Evolutionary conservation across 1,139 yeast species (phyloP), one percentile per base, ranked within the genome.

Genomic region (Taphrina communis): DNA sequence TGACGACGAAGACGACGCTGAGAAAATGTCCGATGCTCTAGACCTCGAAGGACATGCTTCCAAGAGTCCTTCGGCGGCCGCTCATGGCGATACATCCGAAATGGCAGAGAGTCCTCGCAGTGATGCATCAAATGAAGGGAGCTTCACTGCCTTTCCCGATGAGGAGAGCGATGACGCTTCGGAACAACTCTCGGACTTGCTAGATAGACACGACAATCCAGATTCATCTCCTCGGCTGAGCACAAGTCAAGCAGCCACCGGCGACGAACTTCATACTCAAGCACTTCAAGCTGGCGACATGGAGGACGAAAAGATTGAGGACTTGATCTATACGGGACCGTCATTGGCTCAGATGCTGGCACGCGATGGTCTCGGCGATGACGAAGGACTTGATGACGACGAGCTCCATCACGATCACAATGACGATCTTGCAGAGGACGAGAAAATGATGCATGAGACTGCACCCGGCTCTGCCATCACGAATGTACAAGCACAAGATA

Each of bases 361-460:
- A 19, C 31, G 53, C 12, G 53, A 50, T 50, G 53, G 53, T 21
- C 53, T 50, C 9, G 53, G 53, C 2, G 53, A 50, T n/a, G 53
- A 50, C 7, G 53, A 19, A 8, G 36, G 21, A 21, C 36, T 50
- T 4, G 53, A 50, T n/a, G 53, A 50, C 14, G 53, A 50, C 53
- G 53, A 50, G 21, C 12, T 50, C 7, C 53, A 50, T 25, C 53
- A 50, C 9, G 53, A 50, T 21, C 53, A 50, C 11, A 36, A 50
- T 8, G 53, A 50, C 9, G 53, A 50, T 9, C 9, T 21, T 50
- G 53, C 53, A 14, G 53, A 50, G 36, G 53, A 50, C 36, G 53
- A 50, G n/a, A 50, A 50, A 21, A 4, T 50, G 36, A 21, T 50
- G 36, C 36, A 21, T 9, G 53, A 21, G 36, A 50, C 53, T 21